Evolutionary conservation across 1,139 yeast genomes (phyloP), one percentile per base, ranked within the genome.

Genomic region (Debaryomyces singareniensis): DNA sequence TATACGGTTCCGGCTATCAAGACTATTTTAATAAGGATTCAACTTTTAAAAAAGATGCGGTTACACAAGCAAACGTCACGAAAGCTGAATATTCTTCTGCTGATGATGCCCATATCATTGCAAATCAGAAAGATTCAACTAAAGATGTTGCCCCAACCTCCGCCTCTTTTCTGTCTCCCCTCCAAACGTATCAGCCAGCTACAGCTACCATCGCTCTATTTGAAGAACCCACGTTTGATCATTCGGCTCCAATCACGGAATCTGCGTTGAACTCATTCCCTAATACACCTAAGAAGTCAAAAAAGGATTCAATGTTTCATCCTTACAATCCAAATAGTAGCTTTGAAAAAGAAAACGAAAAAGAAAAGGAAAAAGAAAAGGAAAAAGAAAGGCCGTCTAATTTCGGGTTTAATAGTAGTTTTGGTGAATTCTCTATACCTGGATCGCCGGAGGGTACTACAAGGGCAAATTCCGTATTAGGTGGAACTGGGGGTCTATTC

Each of bases 371-470:
- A n/a, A n/a, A n/a, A n/a, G n/a, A n/a, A n/a, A n/a, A n/a, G n/a
- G n/a, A n/a, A n/a, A n/a, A n/a, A n/a, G n/a, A n/a, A 24, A 31
- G 29, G 24, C 35, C 44, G 16, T 36, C 47, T 4, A 50, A 42
- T 4, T 51, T 48, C 35, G 58, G 53, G 20, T 41, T 49, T 7
- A 58, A 45, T 29, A 41, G 44, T 27, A 51, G 59, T 4, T 57
- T 65, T 31, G 66, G 62, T 20, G 67, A 57, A 23, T 67, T 65
- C 42, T 66, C 73, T 3, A 66, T 67, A 16, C 73, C 73, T 2
- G 70, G 71, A 4, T 61, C 71, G 1, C 73, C 73, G 3, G 72
- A 66, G 16, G 47, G 51, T 27, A 62, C 71, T 5, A 65, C 70
- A 0, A 43, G 73, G 32, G 72, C 71, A 20, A 66, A 67, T 39